Conservation (phyloP, 176 grass and related monocot species). For the Eremochloa ophiuroides region DNA sequence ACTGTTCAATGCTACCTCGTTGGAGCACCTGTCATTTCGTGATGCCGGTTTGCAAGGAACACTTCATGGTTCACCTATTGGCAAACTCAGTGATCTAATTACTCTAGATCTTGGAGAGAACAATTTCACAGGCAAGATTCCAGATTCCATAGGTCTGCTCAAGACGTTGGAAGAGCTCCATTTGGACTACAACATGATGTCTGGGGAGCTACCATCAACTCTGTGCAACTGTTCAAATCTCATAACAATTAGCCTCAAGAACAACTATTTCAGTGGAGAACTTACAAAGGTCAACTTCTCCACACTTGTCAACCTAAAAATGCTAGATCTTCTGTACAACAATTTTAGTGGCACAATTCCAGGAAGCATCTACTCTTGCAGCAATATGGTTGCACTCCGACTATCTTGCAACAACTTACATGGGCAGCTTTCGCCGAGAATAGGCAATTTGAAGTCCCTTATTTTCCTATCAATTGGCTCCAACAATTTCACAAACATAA, state of each 20-base stretch:
- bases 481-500: slow-evolving; percentile 26
- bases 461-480: slow-evolving; percentile 4
- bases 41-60: background rate
- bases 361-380: slow-evolving; percentile 44
- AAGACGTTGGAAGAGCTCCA: slow-evolving; percentile 5
- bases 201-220: slow-evolving; percentile 15
- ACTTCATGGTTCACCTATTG: background rate
- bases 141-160: slow-evolving; percentile 18
- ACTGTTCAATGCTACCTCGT: background rate
- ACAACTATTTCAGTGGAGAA: slow-evolving; percentile 14
- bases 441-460: slow-evolving; percentile 5
- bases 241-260: background rate
- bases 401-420: background rate
- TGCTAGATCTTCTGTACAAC: background rate
- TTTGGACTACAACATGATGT: slow-evolving; percentile 14
- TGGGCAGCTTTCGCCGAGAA: slow-evolving; percentile 18
- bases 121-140: background rate
- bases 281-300: slow-evolving; percentile 26
- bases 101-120: slow-evolving; percentile 26
- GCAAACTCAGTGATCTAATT: background rate
- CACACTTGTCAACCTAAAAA: background rate
- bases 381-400: slow-evolving; percentile 10
- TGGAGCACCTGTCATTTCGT: slow-evolving; percentile 3
- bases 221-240: slow-evolving; percentile 27
- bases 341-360: slow-evolving; percentile 28